A percentile compares a stretch with the other conserved stretches of the same genome.
Evolutionary conservation across 768 basidiomycete genomes (phyloP).

Genomic region (Kwoniella bestiolae): DNA sequence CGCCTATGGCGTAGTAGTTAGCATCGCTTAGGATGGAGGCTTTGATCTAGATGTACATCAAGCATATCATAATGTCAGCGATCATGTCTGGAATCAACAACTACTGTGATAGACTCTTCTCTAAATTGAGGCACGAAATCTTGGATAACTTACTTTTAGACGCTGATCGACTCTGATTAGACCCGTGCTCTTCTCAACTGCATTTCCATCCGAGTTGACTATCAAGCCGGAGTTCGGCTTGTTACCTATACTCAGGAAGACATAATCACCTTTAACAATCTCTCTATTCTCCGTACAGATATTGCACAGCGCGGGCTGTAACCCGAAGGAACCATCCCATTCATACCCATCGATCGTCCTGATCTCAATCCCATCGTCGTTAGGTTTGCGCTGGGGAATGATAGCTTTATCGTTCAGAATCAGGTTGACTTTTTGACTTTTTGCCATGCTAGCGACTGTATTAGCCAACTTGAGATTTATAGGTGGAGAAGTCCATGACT

Average conservation of each 20-base stretch:
- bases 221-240: constrained; percentile 39
- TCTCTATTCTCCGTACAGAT: constrained; percentile 41
- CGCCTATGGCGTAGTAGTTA: constrained; percentile 52
- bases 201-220: constrained; percentile 35
- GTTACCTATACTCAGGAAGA: constrained; percentile 51
- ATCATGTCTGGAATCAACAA: too few species aligned
- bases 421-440: constrained; percentile 24
- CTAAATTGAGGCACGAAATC: too few species aligned
- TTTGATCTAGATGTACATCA: too few species aligned
- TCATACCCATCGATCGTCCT: background rate
- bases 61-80: too few species aligned
- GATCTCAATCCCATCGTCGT: too few species aligned
- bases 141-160: constrained; percentile 36
- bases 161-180: constrained; percentile 47
- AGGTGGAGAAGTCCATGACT: background rate
- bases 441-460: constrained; percentile 29
- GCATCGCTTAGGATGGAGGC: constrained; percentile 9
- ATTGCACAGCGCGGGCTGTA: constrained; percentile 27
- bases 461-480: constrained; percentile 3
- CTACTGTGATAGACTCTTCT: too few species aligned
- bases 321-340: constrained; percentile 42
- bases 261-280: constrained; percentile 43
- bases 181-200: constrained; percentile 25
- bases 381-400: constrained; percentile 32
- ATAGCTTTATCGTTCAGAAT: constrained; percentile 23